Percentiles rank a stretch among this genome's conserved stretches.
Evolutionary conservation across 2,329 filamentous ascomycete species (phyloP).

Genomic region (Dichotomopilus funicola): DNA sequence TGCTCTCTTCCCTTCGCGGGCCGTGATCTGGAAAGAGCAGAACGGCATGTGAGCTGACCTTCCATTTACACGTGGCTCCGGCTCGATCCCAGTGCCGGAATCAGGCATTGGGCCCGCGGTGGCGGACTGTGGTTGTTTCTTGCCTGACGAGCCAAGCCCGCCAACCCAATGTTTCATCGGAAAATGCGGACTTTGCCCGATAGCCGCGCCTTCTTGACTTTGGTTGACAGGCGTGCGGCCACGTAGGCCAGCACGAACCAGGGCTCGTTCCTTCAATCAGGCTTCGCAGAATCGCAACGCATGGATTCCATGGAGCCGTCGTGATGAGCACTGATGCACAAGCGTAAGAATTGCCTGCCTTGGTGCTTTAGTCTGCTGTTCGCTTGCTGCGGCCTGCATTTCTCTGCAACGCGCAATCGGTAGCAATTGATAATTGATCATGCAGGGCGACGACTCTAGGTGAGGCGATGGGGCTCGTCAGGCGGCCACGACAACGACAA

Average conservation of each 20-base stretch:
- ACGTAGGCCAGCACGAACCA: constrained; percentile 9
- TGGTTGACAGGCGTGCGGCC: constrained; percentile 8
- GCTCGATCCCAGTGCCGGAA: neutral
- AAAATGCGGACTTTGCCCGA: neutral
- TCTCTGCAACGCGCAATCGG: too few relatives aligned
- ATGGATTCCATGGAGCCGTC: neutral
- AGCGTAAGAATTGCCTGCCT: too few relatives aligned
- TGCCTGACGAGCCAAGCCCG: constrained; percentile 7
- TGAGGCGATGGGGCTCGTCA: too few relatives aligned
- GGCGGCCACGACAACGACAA: too few relatives aligned
- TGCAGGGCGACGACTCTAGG: too few relatives aligned
- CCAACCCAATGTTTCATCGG: constrained; percentile 13
- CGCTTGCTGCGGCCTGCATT: too few relatives aligned
- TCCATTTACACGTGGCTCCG: constrained; percentile 13
- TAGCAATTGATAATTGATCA: too few relatives aligned
- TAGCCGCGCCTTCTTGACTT: constrained; percentile 1
- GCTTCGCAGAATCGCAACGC: neutral
- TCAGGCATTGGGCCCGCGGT: neutral
- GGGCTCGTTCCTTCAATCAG: constrained; percentile 5
- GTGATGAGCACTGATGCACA: too few relatives aligned
- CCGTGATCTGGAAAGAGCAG: constrained; percentile 3
- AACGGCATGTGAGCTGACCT: constrained; percentile 10
- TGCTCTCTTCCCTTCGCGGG: neutral
- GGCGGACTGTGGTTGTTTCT: neutral
- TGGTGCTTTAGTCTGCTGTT: too few relatives aligned